Conservation (phyloP, 2,329 filamentous ascomycete species). For the Colletotrichum sp. region DNA sequence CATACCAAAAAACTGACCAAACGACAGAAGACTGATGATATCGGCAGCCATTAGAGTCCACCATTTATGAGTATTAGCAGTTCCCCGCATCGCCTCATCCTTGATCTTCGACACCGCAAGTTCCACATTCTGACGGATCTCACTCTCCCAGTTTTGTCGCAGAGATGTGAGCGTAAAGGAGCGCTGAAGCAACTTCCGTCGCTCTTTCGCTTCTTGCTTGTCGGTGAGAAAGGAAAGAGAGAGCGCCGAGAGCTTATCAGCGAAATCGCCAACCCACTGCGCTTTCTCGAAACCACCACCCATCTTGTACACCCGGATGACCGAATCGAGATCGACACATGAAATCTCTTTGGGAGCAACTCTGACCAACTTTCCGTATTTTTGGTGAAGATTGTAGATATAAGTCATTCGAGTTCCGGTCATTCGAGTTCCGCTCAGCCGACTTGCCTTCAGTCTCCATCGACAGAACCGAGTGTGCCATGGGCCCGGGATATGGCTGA, state of each 20-base stretch:
- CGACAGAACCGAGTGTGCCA: not conserved
- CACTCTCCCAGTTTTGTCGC: conserved; percentile 28
- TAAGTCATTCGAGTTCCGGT: not conserved
- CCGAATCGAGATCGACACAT: not conserved
- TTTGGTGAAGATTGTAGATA: not conserved
- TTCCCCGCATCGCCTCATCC: conserved; percentile 43
- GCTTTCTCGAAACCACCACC: not conserved
- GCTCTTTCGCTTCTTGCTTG: not conserved
- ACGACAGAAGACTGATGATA: conserved; percentile 56
- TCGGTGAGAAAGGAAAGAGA: not conserved
- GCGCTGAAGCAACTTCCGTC: conserved; percentile 44
- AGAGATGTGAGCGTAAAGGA: conserved; percentile 42
- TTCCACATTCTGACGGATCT: conserved; percentile 38
- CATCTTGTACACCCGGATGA: not conserved
- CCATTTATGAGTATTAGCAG: conserved; percentile 57
- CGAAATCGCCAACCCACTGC: not conserved
- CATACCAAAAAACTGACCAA: conserved; percentile 59
- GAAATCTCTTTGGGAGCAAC: not conserved
- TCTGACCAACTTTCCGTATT: not conserved
- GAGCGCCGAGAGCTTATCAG: not conserved
- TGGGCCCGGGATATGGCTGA: not conserved
- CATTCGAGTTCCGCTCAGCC: not conserved
- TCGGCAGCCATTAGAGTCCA: conserved; percentile 59
- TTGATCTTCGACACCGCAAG: conserved; percentile 48
- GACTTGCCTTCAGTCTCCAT: not conserved